Conservation (phyloP, 2,329 filamentous ascomycete species). For the Trichoderma asperellum region DNA sequence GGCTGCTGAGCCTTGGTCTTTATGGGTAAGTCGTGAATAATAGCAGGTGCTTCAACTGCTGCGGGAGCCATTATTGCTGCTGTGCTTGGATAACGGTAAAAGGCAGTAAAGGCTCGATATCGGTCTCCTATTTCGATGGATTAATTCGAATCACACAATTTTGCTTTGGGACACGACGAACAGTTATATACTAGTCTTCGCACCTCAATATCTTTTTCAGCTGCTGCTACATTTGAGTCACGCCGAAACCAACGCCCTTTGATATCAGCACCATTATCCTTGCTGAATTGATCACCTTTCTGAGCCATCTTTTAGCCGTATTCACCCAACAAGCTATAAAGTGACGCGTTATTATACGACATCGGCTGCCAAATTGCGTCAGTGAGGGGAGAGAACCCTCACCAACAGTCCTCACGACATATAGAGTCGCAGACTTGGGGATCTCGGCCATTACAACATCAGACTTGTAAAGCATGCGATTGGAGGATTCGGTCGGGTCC, state of each 20-base stretch:
- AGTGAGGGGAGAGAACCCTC: conserved; percentile 17
- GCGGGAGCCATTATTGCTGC: conserved; percentile 28
- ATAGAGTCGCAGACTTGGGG: neutral
- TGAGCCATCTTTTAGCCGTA: conserved; percentile 3
- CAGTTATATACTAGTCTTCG: neutral
- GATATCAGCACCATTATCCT: neutral
- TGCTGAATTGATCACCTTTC: neutral
- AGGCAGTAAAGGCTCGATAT: neutral
- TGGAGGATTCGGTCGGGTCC: conserved; percentile 12
- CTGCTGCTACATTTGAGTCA: neutral
- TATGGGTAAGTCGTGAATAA: conserved; percentile 22
- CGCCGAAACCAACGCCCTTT: neutral
- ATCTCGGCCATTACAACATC: conserved; percentile 12
- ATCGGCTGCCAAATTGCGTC: conserved; percentile 24
- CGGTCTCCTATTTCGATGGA: neutral
- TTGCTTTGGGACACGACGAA: neutral
- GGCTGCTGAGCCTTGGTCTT: conserved; percentile 22
- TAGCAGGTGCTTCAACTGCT: conserved; percentile 26
- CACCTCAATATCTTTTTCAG: neutral
- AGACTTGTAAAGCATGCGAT: conserved; percentile 1
- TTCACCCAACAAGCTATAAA: conserved; percentile 6
- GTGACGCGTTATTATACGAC: conserved; percentile 19
- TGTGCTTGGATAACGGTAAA: neutral
- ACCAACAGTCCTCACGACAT: neutral
- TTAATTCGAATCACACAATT: neutral